These are phyloP conservation scores for Haplosporangium sp. DNA, from an alignment of 371 early-diverging fungal genomes.

Conservation along the genomic window DNA sequence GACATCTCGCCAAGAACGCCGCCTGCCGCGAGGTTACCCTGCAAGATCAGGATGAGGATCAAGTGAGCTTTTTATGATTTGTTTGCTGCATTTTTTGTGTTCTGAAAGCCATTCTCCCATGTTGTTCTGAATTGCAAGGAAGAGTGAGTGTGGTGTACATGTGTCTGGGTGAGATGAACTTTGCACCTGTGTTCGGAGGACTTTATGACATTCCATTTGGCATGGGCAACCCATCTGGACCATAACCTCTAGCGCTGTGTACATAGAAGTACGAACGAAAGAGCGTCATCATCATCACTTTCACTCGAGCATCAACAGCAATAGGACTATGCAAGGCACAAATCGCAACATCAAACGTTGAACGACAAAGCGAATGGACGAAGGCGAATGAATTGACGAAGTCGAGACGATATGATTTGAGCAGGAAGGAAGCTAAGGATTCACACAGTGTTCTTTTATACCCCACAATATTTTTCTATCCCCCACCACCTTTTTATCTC, in stretches of 20 bases:
- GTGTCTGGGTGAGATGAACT: conserved; percentile 13
- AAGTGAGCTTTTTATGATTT: conserved; percentile 56
- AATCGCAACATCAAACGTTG: not conserved
- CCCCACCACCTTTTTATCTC: not conserved
- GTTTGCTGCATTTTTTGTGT: conserved; percentile 28
- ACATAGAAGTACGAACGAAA: conserved; percentile 12
- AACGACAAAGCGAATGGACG: not conserved
- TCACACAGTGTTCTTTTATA: not conserved
- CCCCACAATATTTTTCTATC: not conserved
- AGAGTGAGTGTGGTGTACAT: conserved; percentile 17
- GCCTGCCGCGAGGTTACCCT: conserved; percentile 11
- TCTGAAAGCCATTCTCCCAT: conserved; percentile 14
- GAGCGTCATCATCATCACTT: conserved; percentile 22
- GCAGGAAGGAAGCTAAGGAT: conserved; percentile 26
- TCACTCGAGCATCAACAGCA: conserved; percentile 27
- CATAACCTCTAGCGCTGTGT: conserved; percentile 9
- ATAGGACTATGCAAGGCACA: conserved; percentile 21
- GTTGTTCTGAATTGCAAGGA: conserved; percentile 17
- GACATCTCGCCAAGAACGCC: conserved; percentile 30
- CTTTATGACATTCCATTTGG: too few relatives aligned
- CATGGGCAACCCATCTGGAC: conserved; percentile 13
- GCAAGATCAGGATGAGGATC: conserved; percentile 48
- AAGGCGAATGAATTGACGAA: not conserved
- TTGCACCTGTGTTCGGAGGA: too few relatives aligned
- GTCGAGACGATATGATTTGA: not conserved